These are phyloP conservation scores for Abortiporus biennis DNA, from an alignment of 1,284 basidiomycete genomes.

Conservation along the genomic window DNA sequence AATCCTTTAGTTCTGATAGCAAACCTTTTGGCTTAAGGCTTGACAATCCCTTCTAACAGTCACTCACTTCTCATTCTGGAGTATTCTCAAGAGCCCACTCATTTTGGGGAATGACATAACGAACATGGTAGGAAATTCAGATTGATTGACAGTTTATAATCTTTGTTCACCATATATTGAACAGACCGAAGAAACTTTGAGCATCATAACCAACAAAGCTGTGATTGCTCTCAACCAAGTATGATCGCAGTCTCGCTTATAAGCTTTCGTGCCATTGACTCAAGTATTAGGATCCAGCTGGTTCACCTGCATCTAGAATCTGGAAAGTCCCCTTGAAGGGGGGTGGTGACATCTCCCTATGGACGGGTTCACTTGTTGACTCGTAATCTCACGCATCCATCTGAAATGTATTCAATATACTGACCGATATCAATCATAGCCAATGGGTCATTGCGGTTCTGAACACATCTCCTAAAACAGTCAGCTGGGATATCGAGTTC, in stretches of 20 bases:
- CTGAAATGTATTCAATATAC: background rate
- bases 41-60: slow-evolving; percentile 14
- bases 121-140: slow-evolving; percentile 23
- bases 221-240: slow-evolving; percentile 29
- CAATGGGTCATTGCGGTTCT: slow-evolving; percentile 29
- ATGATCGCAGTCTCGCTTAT: background rate
- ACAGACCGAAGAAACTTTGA: slow-evolving; percentile 26
- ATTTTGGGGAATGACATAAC: slow-evolving; percentile 36
- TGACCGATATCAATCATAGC: slow-evolving; percentile 10
- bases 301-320: slow-evolving; percentile 23
- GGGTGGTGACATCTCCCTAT: slow-evolving; percentile 27
- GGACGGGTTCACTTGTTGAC: slow-evolving; percentile 25
- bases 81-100: slow-evolving; percentile 34
- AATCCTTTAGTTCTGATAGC: background rate
- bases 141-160: background rate
- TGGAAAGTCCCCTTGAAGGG: slow-evolving; percentile 24
- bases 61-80: slow-evolving; percentile 40
- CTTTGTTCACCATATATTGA: background rate
- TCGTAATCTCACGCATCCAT: slow-evolving; percentile 21
- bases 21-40: background rate
- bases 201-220: slow-evolving; percentile 30
- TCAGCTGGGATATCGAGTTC: slow-evolving; percentile 27
- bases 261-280: background rate
- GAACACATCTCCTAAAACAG: slow-evolving; percentile 28
- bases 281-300: slow-evolving; percentile 17